A percentile compares a stretch with the other conserved stretches of the same genome.
Evolutionary conservation across 768 basidiomycete species (phyloP).

Genomic region (Serendipita sp.): DNA sequence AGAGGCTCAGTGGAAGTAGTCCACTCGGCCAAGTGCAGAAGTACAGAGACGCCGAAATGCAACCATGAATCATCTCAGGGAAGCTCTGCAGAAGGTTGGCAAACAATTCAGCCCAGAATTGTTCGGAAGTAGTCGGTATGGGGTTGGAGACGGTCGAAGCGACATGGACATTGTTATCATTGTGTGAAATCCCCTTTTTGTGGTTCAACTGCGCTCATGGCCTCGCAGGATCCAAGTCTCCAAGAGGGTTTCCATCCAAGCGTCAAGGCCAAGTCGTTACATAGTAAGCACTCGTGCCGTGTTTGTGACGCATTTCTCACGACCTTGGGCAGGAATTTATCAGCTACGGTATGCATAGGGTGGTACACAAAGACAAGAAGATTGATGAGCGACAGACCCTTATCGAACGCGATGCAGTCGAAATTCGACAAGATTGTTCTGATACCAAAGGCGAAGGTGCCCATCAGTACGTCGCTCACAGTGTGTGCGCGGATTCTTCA

Average conservation of each 20-base stretch:
- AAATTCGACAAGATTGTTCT: slow-evolving; percentile 12
- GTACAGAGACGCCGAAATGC: slow-evolving; percentile 3
- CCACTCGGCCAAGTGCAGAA: background rate
- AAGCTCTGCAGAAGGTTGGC: slow-evolving; percentile 22
- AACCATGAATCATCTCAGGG: slow-evolving; percentile 16
- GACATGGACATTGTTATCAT: slow-evolving; percentile 40
- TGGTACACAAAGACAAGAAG: background rate
- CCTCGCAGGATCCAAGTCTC: background rate
- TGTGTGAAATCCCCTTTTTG: slow-evolving; percentile 21
- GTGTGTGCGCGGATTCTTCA: background rate
- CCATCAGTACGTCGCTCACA: slow-evolving; percentile 24
- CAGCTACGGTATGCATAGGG: background rate
- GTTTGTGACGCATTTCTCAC: background rate
- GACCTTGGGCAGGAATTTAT: background rate
- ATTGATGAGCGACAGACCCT: background rate
- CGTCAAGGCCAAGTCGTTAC: background rate
- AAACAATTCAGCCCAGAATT: slow-evolving; percentile 21
- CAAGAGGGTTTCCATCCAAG: background rate
- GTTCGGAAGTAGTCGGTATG: slow-evolving; percentile 40
- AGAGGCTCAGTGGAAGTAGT: background rate
- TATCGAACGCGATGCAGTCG: background rate
- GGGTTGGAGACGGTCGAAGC: slow-evolving; percentile 25
- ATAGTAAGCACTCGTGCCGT: background rate
- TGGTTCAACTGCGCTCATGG: background rate
- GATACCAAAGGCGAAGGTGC: slow-evolving; percentile 27